These are phyloP conservation scores for Areca catechu DNA, from an alignment of 176 grass and related monocot species.

Conservation along the genomic window DNA sequence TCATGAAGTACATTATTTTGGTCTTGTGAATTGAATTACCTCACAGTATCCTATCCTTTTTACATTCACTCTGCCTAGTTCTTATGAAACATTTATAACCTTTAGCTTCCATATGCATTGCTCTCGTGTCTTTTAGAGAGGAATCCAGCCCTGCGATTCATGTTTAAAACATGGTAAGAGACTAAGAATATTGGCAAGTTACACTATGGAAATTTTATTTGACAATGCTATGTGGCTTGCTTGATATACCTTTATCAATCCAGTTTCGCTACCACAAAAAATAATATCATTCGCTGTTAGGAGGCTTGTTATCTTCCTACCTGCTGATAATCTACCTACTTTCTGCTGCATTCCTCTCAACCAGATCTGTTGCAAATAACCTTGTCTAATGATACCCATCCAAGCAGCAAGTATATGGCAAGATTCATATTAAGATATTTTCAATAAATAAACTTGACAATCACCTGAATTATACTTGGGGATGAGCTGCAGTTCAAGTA, in stretches of 20 bases:
- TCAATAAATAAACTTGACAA: no score
- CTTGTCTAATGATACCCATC: constrained; percentile 9
- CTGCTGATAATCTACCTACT: constrained; percentile 79
- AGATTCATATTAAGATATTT: no score
- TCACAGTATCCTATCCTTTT: no score
- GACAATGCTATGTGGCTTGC: constrained; percentile 5
- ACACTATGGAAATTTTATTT: no score
- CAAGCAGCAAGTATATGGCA: neutral
- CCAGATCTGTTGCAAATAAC: constrained; percentile 63
- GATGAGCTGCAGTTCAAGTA: constrained; percentile 78
- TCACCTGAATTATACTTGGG: constrained; percentile 71
- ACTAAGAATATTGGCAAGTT: no score
- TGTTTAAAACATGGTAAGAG: neutral
- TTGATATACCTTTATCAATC: constrained; percentile 68
- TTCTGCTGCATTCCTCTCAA: constrained; percentile 87
- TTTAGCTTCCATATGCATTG: no score
- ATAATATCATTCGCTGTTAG: constrained; percentile 70
- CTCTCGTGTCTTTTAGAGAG: constrained; percentile 17
- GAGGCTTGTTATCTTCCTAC: constrained; percentile 78
- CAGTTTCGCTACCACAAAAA: constrained; percentile 78
- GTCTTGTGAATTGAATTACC: no score
- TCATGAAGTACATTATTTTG: no score
- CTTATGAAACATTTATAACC: no score
- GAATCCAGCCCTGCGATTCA: constrained; percentile 38
- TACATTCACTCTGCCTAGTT: no score